Evolutionary conservation across 2,329 filamentous ascomycete species (phyloP).

Genomic region (Penicillium sp.): DNA sequence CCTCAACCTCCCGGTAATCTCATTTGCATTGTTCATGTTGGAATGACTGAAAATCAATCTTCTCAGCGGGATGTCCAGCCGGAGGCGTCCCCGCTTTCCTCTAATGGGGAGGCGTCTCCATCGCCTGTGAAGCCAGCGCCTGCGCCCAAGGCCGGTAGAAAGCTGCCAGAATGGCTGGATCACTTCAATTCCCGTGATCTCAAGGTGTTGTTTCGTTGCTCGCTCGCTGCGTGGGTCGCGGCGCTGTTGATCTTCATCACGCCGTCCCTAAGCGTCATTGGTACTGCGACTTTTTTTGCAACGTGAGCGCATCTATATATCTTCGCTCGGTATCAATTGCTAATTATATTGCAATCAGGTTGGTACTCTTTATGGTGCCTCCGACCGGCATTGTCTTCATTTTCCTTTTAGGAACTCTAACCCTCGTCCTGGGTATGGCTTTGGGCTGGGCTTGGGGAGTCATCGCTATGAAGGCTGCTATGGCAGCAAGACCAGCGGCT

Average conservation of each 20-base stretch:
- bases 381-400: constrained; percentile 49
- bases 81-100: constrained; percentile 3
- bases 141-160: constrained; percentile 10
- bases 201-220: constrained; percentile 50
- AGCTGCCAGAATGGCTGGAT: constrained; percentile 33
- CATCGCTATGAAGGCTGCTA: constrained; percentile 50
- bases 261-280: constrained; percentile 43
- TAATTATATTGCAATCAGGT: constrained; percentile 17
- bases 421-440: constrained; percentile 48
- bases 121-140: constrained; percentile 5
- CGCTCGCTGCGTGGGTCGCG: constrained; percentile 47
- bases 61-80: constrained; percentile 8
- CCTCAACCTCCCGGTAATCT: neutral
- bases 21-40: neutral
- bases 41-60: constrained; percentile 4
- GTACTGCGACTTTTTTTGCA: constrained; percentile 49
- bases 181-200: constrained; percentile 51
- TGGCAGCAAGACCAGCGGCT: constrained; percentile 42
- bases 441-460: constrained; percentile 53
- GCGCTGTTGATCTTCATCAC: constrained; percentile 49
- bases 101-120: constrained; percentile 7
- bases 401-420: constrained; percentile 44
- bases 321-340: constrained; percentile 3
- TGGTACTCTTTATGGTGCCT: constrained; percentile 47
- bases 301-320: constrained; percentile 18